Conservation (phyloP, 2,329 filamentous ascomycete genomes). For the Claviceps maximensis region DNA sequence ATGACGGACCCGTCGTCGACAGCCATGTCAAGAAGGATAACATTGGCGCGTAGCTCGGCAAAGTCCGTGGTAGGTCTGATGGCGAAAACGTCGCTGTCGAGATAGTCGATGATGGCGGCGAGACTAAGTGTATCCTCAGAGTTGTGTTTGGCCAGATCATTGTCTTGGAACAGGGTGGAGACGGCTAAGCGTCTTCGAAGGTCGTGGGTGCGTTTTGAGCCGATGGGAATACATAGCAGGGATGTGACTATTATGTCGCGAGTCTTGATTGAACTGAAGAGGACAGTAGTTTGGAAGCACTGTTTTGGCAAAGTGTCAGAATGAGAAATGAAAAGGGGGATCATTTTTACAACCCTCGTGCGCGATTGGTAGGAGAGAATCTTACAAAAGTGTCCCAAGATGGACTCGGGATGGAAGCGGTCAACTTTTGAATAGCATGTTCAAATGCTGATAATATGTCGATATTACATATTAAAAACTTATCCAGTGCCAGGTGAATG, state of each 20-base stretch:
- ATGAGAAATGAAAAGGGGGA: neutral
- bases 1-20: constrained; percentile 47
- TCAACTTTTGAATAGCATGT: constrained; percentile 29
- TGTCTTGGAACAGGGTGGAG: constrained; percentile 45
- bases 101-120: constrained; percentile 29
- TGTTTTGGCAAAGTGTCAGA: constrained; percentile 14
- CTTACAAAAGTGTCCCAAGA: constrained; percentile 31
- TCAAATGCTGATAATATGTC: constrained; percentile 28
- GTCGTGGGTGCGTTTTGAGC: constrained; percentile 36
- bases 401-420: constrained; percentile 24
- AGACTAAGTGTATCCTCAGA: constrained; percentile 30
- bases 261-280: constrained; percentile 30
- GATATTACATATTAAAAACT: constrained; percentile 29
- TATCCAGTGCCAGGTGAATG: constrained; percentile 42
- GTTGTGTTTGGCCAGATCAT: constrained; percentile 25
- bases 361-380: no score
- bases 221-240: constrained; percentile 44
- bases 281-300: constrained; percentile 36
- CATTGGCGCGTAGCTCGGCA: constrained; percentile 48
- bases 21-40: constrained; percentile 59
- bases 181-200: constrained; percentile 55
- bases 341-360: no score
- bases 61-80: constrained; percentile 51
- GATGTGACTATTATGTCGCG: constrained; percentile 43
- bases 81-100: constrained; percentile 35